A percentile compares a stretch with the other conserved stretches of the same genome.
Conservation (phyloP, 2,329 filamentous ascomycete species). For the Fusarium sp. region DNA sequence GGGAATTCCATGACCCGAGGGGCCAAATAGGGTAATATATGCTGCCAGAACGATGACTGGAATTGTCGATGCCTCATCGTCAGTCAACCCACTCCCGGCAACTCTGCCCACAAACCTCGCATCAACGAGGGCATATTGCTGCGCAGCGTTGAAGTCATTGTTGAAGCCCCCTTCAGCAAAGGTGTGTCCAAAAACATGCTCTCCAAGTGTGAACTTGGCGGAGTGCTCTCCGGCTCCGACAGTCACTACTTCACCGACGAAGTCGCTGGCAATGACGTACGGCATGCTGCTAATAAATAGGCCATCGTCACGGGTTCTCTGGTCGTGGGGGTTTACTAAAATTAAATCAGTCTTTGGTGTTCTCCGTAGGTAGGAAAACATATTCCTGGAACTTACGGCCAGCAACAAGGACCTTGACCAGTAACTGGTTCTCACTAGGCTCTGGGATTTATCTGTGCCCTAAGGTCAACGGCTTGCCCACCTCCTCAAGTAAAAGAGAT, state of each 20-base stretch:
- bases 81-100: neutral
- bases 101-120: neutral
- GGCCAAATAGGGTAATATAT: neutral
- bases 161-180: neutral
- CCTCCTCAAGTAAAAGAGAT: neutral
- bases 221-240: neutral
- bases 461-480: neutral
- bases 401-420: neutral
- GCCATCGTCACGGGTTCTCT: neutral
- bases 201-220: neutral
- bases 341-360: neutral
- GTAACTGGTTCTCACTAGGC: neutral
- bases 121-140: neutral
- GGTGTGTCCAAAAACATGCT: neutral
- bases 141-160: neutral
- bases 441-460: neutral
- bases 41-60: neutral
- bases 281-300: neutral
- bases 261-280: neutral
- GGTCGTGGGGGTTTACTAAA: neutral
- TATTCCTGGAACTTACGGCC: neutral
- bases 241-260: neutral
- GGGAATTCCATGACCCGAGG: neutral
- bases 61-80: neutral
- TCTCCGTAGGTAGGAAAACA: fast-evolving